These are phyloP conservation scores for Phytopythium ostracodes DNA, from an alignment of 352 stramenopile genomes.

Conservation along the genomic window DNA sequence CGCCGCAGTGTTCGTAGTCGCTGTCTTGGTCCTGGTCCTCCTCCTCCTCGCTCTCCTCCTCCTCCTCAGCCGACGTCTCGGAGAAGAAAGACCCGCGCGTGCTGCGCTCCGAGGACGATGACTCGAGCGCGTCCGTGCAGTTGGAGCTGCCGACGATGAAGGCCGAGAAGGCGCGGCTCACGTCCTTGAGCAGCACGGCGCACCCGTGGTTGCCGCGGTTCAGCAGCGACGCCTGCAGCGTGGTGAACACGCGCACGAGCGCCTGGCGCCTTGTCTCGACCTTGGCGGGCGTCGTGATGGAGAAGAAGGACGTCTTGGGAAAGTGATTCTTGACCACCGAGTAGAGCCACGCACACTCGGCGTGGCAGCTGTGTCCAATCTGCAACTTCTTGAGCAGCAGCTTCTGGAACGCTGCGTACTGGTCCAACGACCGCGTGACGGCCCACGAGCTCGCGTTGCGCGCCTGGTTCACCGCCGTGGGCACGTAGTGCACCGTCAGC, in stretches of 20 bases:
- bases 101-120: constrained; percentile 14
- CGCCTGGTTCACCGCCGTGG: not conserved
- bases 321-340: constrained; percentile 59
- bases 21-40: constrained; percentile 13
- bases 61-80: constrained; percentile 26
- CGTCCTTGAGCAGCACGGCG: constrained; percentile 17
- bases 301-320: constrained; percentile 32
- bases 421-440: constrained; percentile 29
- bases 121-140: constrained; percentile 20
- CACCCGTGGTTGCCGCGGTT: constrained; percentile 31
- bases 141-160: constrained; percentile 22
- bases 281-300: constrained; percentile 7
- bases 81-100: constrained; percentile 19
- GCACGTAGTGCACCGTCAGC: constrained; percentile 23
- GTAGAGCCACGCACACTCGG: constrained; percentile 62
- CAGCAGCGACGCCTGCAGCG: constrained; percentile 22
- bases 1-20: not conserved
- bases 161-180: constrained; percentile 20
- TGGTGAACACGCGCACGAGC: constrained; percentile 19
- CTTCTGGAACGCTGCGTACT: constrained; percentile 47
- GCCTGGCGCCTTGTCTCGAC: constrained; percentile 23
- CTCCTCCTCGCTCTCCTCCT: constrained; percentile 25
- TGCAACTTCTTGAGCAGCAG: constrained; percentile 38
- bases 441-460: constrained; percentile 19
- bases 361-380: constrained; percentile 54